Conservation (phyloP, 2,329 filamentous ascomycete genomes). For the Aphanoascus verrucosus region DNA sequence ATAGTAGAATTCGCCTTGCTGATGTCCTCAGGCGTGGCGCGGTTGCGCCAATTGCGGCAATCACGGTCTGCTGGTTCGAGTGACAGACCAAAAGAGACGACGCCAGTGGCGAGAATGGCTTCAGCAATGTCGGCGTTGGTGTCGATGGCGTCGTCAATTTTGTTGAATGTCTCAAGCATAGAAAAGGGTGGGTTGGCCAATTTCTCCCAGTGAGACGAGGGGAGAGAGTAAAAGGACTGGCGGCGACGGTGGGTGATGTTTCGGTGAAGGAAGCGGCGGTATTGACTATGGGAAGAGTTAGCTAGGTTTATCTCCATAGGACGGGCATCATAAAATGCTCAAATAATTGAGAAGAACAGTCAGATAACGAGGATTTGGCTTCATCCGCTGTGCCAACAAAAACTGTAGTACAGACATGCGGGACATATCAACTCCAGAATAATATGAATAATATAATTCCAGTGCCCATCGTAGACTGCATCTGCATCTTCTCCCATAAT, state of each 20-base stretch:
- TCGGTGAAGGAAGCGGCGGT: slow-evolving; percentile 72
- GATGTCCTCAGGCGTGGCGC: slow-evolving; percentile 62
- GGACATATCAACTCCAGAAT: neutral
- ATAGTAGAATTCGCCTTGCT: slow-evolving; percentile 90
- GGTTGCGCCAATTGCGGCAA: slow-evolving; percentile 53
- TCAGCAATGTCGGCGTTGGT: slow-evolving; percentile 73
- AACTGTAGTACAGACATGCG: neutral
- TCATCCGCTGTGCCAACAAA: neutral
- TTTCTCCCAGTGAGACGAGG: slow-evolving; percentile 70
- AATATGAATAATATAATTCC: too few species aligned
- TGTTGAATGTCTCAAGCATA: slow-evolving; percentile 65
- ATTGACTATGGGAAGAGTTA: slow-evolving; percentile 50
- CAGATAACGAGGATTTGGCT: neutral
- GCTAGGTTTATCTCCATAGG: neutral
- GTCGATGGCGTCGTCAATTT: slow-evolving; percentile 79
- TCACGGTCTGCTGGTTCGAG: slow-evolving; percentile 28
- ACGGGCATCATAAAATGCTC: neutral
- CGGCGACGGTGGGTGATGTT: slow-evolving; percentile 84
- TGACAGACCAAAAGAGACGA: slow-evolving; percentile 55
- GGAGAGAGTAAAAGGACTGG: slow-evolving; percentile 85
- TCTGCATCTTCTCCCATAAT: neutral
- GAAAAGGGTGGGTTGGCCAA: slow-evolving; percentile 73
- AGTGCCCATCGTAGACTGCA: neutral
- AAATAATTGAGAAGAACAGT: too few species aligned
- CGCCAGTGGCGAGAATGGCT: slow-evolving; percentile 59